Evolutionary conservation across 192 early-diverging fungal species (phyloP), one percentile per base, ranked within the genome.

Genomic region (Backusella luteola): DNA sequence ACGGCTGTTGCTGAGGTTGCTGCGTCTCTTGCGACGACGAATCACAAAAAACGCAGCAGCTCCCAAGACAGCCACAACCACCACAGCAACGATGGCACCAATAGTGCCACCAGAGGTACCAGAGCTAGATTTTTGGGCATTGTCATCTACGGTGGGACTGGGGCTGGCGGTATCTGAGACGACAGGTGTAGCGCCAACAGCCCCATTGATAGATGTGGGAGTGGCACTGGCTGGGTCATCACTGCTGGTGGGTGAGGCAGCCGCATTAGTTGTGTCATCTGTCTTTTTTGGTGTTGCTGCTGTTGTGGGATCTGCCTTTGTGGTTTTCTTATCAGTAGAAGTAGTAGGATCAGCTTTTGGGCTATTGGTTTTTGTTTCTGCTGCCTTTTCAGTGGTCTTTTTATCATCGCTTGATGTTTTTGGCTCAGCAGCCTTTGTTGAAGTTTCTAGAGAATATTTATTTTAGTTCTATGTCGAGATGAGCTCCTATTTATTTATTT

Each of bases 71-170:
- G 39, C 74, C 29, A 82, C 69, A 19, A 68, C 46, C 0, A 73
- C 68, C 1, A 56, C 77, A 32, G 77, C 81, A n/a, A 79, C 70
- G 34, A 82, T 82, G 29, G 68, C 81, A 69, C 81, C 81, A 73
- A 82, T 76, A 14, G 76, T 77, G 15, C 77, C 77, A 14, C 56
- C 56, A 0, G 77, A 79, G 39, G 78, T 29, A 63, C 56, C 56
- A 29, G 56, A 63, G 9, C n/a, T 63, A 23, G 56, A 29, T 63
- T 63, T 23, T 63, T 63, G 23, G 4, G 56, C 21, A 14, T 29
- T 63, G 56, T 63, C 53, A 21, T n/a, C 23, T 29, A 23, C 23
- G 0, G 56, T 63, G 11, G 56, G 56, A 29, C 56, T 63, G 23
- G 56, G 9, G 29, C 11, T 29, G 21, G 56, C 23, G 21, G 56